Evolutionary conservation across 2,329 filamentous ascomycete genomes (phyloP).

Genomic region (Anisogramma anomala): DNA sequence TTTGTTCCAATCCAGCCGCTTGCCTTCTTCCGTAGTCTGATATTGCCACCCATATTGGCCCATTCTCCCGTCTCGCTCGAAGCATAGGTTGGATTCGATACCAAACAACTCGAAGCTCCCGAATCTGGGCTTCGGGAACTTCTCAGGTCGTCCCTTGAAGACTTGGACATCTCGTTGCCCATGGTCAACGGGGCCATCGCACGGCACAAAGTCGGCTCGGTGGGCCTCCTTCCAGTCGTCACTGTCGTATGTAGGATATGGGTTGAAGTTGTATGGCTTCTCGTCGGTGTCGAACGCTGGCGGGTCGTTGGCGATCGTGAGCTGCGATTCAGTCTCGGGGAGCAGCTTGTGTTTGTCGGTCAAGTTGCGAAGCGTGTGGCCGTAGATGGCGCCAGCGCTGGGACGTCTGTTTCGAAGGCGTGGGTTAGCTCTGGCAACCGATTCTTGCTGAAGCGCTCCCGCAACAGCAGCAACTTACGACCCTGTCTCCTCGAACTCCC

Average conservation of each 20-base stretch:
- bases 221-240: conserved; percentile 44
- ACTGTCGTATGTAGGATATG: conserved; percentile 61
- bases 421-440: conserved; percentile 19
- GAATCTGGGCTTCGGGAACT: conserved; percentile 49
- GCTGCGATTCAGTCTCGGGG: conserved; percentile 21
- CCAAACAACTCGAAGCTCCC: conserved; percentile 51
- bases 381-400: conserved; percentile 42
- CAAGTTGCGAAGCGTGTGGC: conserved; percentile 40
- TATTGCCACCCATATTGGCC: conserved; percentile 51
- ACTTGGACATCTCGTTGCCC: conserved; percentile 50
- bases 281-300: conserved; percentile 29
- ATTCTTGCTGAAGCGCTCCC: neutral
- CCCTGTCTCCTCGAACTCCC: conserved; percentile 28
- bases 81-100: conserved; percentile 53
- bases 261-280: conserved; percentile 49
- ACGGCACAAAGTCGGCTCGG: conserved; percentile 49
- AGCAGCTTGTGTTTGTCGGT: conserved; percentile 26
- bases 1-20: conserved; percentile 45
- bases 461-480: conserved; percentile 21
- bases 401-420: conserved; percentile 25
- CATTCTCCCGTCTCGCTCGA: conserved; percentile 57
- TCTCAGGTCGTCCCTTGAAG: conserved; percentile 48
- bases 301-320: conserved; percentile 17
- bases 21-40: conserved; percentile 34
- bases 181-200: conserved; percentile 51